Evolutionary conservation across 2,329 filamentous ascomycete genomes (phyloP).

Genomic region (Sphaerulina vaccinii): DNA sequence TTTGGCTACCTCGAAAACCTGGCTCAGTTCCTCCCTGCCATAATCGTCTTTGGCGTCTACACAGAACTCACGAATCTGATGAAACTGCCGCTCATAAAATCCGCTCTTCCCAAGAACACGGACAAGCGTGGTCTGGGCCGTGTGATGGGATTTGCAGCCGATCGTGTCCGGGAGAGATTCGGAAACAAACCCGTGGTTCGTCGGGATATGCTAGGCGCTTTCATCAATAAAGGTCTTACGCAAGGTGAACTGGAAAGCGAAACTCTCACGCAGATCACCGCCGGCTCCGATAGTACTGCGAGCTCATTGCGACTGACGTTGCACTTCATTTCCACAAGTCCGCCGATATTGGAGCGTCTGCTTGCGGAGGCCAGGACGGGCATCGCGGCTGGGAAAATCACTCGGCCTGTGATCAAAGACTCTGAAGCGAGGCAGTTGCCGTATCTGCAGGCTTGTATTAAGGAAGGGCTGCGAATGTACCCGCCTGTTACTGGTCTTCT

Average conservation of each 20-base stretch:
- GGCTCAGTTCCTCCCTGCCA: conserved; percentile 44
- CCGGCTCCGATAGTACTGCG: conserved; percentile 60
- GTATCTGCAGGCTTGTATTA: conserved; percentile 49
- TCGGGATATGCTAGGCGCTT: conserved; percentile 56
- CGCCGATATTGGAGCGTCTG: conserved; percentile 47
- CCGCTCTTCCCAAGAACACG: conserved; percentile 47
- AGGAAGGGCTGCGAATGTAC: conserved; percentile 49
- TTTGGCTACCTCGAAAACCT: conserved; percentile 51
- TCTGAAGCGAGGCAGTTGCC: conserved; percentile 43
- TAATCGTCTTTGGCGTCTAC: conserved; percentile 47
- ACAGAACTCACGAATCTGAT: conserved; percentile 46
- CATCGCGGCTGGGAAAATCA: conserved; percentile 41
- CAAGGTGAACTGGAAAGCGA: conserved; percentile 46
- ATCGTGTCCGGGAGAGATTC: conserved; percentile 49
- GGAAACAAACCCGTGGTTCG: conserved; percentile 44
- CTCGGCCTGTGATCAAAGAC: conserved; percentile 52
- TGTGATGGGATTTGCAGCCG: conserved; percentile 47
- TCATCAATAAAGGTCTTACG: conserved; percentile 48
- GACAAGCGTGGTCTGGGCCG: conserved; percentile 45
- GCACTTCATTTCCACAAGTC: conserved; percentile 54
- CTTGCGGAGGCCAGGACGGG: conserved; percentile 48
- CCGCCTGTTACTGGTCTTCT: conserved; percentile 43
- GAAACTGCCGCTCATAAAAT: conserved; percentile 43
- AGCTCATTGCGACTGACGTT: conserved; percentile 55
- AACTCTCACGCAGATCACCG: conserved; percentile 49